Conservation (phyloP, 345 rosid species). For the Hypericum perforatum region DNA sequence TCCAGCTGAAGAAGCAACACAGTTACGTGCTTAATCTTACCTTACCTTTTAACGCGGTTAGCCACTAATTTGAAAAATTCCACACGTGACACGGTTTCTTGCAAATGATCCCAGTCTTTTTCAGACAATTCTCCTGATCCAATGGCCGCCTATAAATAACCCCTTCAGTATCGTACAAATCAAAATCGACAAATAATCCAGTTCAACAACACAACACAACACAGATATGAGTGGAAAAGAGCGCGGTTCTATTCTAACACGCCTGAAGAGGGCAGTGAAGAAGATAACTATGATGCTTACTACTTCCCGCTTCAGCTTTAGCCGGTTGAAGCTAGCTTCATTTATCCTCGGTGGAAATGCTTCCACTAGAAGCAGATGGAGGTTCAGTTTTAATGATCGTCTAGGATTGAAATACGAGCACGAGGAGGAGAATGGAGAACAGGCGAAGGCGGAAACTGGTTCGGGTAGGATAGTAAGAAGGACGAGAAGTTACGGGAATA, state of each 20-base stretch:
- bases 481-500: slow-evolving; percentile 8
- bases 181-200: too few species aligned
- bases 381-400: slow-evolving; percentile 50
- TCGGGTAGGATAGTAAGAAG: slow-evolving; percentile 18
- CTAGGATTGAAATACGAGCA: slow-evolving; percentile 32
- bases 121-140: too few species aligned
- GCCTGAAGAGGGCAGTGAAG: slow-evolving; percentile 54
- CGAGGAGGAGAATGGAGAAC: slow-evolving; percentile 22
- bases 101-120: too few species aligned
- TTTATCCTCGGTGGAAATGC: slow-evolving; percentile 30
- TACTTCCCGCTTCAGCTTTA: slow-evolving; percentile 18
- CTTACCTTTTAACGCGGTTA: too few species aligned
- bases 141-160: too few species aligned
- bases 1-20: too few species aligned
- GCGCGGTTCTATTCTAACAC: slow-evolving; percentile 30
- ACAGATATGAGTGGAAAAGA: too few species aligned
- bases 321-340: slow-evolving; percentile 38
- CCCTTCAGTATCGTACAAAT: too few species aligned
- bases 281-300: slow-evolving; percentile 50
- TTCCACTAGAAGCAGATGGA: slow-evolving; percentile 12
- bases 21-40: too few species aligned
- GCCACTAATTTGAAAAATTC: too few species aligned
- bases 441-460: slow-evolving; percentile 6
- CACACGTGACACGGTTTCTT: too few species aligned
- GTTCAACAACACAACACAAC: too few species aligned